Evolutionary conservation across 805 yeast genomes (phyloP).

Genomic region (Kuraishia molischiana): DNA sequence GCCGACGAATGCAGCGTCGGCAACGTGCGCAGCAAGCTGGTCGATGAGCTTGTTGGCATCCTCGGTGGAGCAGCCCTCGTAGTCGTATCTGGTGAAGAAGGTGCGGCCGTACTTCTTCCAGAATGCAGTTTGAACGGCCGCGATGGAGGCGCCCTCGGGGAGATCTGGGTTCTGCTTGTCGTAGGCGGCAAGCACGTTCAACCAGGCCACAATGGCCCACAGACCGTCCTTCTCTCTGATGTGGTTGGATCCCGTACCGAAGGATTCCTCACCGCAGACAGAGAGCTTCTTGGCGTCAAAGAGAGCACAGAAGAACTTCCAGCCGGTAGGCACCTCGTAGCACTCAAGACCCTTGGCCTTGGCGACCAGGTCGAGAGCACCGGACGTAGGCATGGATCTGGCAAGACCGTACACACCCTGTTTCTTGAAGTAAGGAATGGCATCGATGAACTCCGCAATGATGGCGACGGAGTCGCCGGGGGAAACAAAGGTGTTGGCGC

Average conservation of each 20-base stretch:
- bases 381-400: conserved; percentile 95
- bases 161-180: conserved; percentile 44
- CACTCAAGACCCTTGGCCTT: conserved; percentile 58
- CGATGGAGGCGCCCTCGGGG: conserved; percentile 50
- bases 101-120: conserved; percentile 94
- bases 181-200: conserved; percentile 85
- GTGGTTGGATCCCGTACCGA: conserved; percentile 97
- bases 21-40: conserved; percentile 30
- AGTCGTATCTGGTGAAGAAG: conserved; percentile 94
- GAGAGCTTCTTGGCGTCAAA: conserved; percentile 90
- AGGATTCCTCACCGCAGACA: conserved; percentile 96
- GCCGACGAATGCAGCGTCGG: conserved; percentile 35
- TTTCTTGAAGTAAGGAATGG: conserved; percentile 84
- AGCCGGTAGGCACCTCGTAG: conserved; percentile 97
- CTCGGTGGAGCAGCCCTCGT: conserved; percentile 69
- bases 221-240: conserved; percentile 96
- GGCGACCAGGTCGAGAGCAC: conserved; percentile 90
- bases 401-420: conserved; percentile 90
- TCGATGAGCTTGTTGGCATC: conserved; percentile 66
- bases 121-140: conserved; percentile 71
- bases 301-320: conserved; percentile 96
- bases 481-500: conserved; percentile 87
- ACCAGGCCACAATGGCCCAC: conserved; percentile 98
- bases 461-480: conserved; percentile 99
- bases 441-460: conserved; percentile 83